A percentile compares a stretch with the other conserved stretches of the same genome.
Evolutionary conservation across 176 grass and related monocot genomes (phyloP).

Genomic region (Leersia perrieri): DNA sequence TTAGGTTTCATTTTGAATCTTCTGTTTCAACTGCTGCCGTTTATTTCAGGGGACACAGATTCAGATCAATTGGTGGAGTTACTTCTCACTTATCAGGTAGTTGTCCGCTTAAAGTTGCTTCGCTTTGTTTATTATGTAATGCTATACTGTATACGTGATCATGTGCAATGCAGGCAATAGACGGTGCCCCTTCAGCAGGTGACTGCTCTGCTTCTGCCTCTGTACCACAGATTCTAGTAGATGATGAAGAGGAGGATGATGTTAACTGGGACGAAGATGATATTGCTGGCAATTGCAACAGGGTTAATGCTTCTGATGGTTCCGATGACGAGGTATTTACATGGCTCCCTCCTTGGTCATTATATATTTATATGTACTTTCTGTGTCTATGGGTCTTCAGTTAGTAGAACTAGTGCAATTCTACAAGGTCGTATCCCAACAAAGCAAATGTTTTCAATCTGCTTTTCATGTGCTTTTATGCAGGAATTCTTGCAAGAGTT

Average conservation of each 20-base stretch:
- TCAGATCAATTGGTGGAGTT: conserved; percentile 65
- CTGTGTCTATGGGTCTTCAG: not conserved
- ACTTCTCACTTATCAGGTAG: conserved; percentile 73
- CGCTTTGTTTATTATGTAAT: conserved; percentile 10
- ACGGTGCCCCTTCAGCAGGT: conserved; percentile 20
- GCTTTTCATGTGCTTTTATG: not conserved
- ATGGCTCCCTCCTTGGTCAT: not conserved
- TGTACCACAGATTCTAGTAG: conserved; percentile 2
- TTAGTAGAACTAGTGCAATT: not conserved
- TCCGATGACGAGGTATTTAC: conserved; percentile 65
- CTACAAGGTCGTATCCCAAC: not conserved
- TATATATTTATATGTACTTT: not conserved
- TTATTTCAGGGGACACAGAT: conserved; percentile 55
- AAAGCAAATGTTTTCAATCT: conserved; percentile 18
- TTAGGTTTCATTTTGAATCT: conserved; percentile 10
- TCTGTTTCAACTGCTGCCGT: conserved; percentile 18
- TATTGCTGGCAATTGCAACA: conserved; percentile 16
- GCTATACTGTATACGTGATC: conserved; percentile 1
- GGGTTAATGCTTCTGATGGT: conserved; percentile 26
- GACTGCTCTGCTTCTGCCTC: conserved; percentile 28
- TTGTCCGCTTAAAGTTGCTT: not conserved
- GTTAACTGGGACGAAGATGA: conserved; percentile 49
- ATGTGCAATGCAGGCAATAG: conserved; percentile 55
- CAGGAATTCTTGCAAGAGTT: conserved; percentile 75
- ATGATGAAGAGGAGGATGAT: conserved; percentile 17